Conservation (phyloP, 768 basidiomycete genomes). For the Paxillus rubicundulus region DNA sequence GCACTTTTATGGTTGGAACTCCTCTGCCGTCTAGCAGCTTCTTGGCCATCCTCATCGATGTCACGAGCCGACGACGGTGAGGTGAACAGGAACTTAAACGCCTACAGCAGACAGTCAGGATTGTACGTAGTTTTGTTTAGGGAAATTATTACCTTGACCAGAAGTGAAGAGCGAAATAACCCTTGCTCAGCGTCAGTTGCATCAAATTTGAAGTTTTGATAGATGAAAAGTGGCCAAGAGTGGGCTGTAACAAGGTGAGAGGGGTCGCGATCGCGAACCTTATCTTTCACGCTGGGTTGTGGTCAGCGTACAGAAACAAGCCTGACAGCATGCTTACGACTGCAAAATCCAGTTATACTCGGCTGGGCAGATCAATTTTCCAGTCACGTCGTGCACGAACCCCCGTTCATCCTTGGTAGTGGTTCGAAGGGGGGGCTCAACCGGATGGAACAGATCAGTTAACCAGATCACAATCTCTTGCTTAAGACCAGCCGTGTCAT, state of each 20-base stretch:
- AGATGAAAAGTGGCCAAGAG: constrained; percentile 10
- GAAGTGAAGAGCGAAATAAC: constrained; percentile 1
- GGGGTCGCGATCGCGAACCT: constrained; percentile 2
- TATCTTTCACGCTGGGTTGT: background rate
- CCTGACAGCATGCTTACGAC: background rate
- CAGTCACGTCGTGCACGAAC: constrained; percentile 8
- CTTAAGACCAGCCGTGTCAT: constrained; percentile 7
- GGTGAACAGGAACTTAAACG: constrained; percentile 18
- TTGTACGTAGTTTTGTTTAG: too few species aligned
- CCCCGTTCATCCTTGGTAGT: background rate
- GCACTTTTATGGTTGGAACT: background rate
- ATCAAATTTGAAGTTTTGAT: background rate
- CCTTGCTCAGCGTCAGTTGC: background rate
- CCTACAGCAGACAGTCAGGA: constrained; percentile 5
- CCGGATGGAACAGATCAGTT: background rate
- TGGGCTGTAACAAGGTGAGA: background rate
- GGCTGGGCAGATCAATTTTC: constrained; percentile 6
- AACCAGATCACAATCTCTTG: background rate
- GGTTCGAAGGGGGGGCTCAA: background rate
- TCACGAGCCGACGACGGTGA: constrained; percentile 15
- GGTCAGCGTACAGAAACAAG: background rate
- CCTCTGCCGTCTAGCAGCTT: background rate
- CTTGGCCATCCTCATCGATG: background rate
- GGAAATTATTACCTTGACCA: background rate
- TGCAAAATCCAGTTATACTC: constrained; percentile 16